These are phyloP conservation scores for Moesziomyces parantarcticus DNA, from an alignment of 1,284 basidiomycete genomes.

Conservation along the genomic window DNA sequence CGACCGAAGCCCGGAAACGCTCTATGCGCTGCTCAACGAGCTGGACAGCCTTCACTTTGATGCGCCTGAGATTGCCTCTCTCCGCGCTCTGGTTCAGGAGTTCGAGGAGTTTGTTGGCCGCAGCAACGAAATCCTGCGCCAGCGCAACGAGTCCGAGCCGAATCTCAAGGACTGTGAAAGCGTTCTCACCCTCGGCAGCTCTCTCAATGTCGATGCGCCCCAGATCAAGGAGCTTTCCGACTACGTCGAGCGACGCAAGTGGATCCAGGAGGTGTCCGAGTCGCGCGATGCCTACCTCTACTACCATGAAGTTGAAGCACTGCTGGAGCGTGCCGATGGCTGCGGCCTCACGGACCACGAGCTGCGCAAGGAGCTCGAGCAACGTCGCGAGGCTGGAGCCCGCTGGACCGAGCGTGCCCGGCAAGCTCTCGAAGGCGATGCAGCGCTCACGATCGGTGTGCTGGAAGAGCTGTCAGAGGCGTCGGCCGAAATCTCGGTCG, in stretches of 20 bases:
- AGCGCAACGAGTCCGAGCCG: conserved; percentile 14
- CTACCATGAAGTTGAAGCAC: conserved; percentile 72
- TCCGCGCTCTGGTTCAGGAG: conserved; percentile 74
- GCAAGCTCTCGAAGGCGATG: conserved; percentile 16
- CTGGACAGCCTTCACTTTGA: conserved; percentile 83
- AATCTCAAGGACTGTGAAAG: conserved; percentile 76
- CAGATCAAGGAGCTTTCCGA: conserved; percentile 80
- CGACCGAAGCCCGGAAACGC: conserved; percentile 45
- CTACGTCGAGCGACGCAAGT: conserved; percentile 78
- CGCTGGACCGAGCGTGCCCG: conserved; percentile 44
- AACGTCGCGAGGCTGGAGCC: conserved; percentile 36
- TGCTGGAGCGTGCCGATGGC: conserved; percentile 76
- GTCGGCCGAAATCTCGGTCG: conserved; percentile 42
- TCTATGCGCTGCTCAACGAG: conserved; percentile 74
- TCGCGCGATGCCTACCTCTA: conserved; percentile 67
- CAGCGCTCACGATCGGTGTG: conserved; percentile 18
- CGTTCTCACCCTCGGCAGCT: conserved; percentile 76
- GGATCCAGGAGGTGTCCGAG: conserved; percentile 71
- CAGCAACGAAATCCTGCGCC: conserved; percentile 69
- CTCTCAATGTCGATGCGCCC: conserved; percentile 80
- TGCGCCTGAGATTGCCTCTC: conserved; percentile 76
- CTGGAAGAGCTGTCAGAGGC: conserved; percentile 46
- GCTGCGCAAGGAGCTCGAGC: conserved; percentile 36
- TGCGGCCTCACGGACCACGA: conserved; percentile 73
- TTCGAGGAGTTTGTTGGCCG: conserved; percentile 75